Evolutionary conservation across 441 rosid species (phyloP).

Genomic region (Biscutella laevigata): DNA sequence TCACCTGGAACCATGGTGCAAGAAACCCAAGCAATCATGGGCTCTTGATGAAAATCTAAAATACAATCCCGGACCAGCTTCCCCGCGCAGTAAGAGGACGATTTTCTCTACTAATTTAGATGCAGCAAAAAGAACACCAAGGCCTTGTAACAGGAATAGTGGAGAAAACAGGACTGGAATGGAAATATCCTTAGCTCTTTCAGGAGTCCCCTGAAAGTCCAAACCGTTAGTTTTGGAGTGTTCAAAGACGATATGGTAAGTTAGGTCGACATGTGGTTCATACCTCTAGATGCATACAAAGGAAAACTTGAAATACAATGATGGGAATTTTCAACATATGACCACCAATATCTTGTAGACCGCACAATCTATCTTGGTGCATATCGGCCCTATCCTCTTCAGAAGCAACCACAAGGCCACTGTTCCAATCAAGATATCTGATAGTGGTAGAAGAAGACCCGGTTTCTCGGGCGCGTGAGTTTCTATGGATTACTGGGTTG

Average conservation of each 20-base stretch:
- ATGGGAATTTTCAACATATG: slow-evolving; percentile 85
- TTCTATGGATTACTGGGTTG: slow-evolving; percentile 84
- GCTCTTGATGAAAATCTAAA: slow-evolving; percentile 59
- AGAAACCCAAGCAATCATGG: slow-evolving; percentile 79
- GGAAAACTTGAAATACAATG: slow-evolving; percentile 75
- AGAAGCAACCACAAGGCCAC: slow-evolving; percentile 61
- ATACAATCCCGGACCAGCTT: slow-evolving; percentile 65
- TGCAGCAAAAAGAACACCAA: slow-evolving; percentile 69
- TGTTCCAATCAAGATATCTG: slow-evolving; percentile 90
- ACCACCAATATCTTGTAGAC: slow-evolving; percentile 88
- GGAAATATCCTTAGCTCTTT: slow-evolving; percentile 68
- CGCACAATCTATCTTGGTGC: slow-evolving; percentile 51
- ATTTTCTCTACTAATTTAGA: slow-evolving; percentile 74
- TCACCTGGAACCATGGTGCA: slow-evolving; percentile 98
- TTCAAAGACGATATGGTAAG: background rate
- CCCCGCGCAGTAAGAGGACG: slow-evolving; percentile 56
- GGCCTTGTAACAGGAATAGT: slow-evolving; percentile 77
- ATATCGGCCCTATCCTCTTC: slow-evolving; percentile 66
- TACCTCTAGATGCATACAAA: slow-evolving; percentile 92
- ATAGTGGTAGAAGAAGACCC: slow-evolving; percentile 54
- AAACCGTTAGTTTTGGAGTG: slow-evolving; percentile 16
- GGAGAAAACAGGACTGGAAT: slow-evolving; percentile 82
- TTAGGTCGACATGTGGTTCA: slow-evolving; percentile 18
- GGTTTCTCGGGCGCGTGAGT: slow-evolving; percentile 41
- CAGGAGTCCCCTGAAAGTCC: slow-evolving; percentile 74